Base-by-base conservation (phyloP, 352 stramenopile species). In the Plasmopara viticola region DNA sequence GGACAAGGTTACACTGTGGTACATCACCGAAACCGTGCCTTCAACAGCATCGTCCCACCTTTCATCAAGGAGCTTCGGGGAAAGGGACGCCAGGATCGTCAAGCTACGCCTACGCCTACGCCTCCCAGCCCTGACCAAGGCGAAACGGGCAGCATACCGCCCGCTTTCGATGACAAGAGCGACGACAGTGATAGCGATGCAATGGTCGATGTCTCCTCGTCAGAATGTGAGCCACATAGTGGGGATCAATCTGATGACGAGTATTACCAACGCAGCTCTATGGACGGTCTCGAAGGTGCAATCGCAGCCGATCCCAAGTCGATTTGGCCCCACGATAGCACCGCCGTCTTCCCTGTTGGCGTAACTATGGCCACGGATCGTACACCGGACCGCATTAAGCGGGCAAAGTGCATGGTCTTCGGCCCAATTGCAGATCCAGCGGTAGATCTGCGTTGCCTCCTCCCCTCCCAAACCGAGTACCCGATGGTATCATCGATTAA, bases 211-310 rank as follows among this genome's bases (percentile, higher is more conserved):
- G 31, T 12, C 31, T 35, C 20, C 20, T 25, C 3, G 20, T 44
- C 15, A 28, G 39, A 28, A 7, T 9, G 39, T 20, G 39, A 44
- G 39, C 39, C 39, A 25, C 39, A 44, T 44, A 44, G 39, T 44
- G 39, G 39, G 15, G 13, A 44, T 28, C 39, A 44, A 28, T 44
- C 39, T 44, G 39, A 25, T 9, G 14, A 9, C 13, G 39, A 44
- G 5, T 13, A 12, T 9, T 28, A 0, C 9, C 15, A 28, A 44
- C 15, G 39, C 15, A 44, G 20, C 18, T 25, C 39, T 5, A 12
- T 35, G 31, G 31, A 35, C 31, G 31, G 31, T 35, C 9, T 44
- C 18, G 14, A 20, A 35, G 31, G 7, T 25, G 39, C 13, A 28
- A 20, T 44, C 9, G 39, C 29, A n/a, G 39, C 39, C 10, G 0